These are phyloP conservation scores for Fusarium gaditjirri DNA, from an alignment of 2,329 filamentous ascomycete genomes.

Conservation along the genomic window DNA sequence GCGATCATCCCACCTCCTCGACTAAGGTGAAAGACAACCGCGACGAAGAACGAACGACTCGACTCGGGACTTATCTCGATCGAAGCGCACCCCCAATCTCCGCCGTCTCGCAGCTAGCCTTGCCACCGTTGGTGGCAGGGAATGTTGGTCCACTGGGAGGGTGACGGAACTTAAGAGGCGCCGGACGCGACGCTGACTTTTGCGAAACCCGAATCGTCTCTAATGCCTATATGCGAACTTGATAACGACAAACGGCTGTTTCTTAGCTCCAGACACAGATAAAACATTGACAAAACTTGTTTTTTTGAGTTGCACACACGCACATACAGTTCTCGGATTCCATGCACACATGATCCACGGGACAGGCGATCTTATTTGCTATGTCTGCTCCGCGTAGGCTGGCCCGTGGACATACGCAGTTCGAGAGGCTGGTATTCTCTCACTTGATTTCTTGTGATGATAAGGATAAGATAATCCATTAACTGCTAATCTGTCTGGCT, in stretches of 20 bases:
- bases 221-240: conserved; percentile 54
- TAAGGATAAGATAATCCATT: conserved; percentile 30
- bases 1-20: conserved; percentile 50
- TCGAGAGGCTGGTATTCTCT: conserved; percentile 31
- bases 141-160: conserved; percentile 46
- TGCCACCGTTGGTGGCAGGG: conserved; percentile 43
- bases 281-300: conserved; percentile 50
- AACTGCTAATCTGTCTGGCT: conserved; percentile 31
- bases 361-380: conserved; percentile 30
- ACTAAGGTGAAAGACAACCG: conserved; percentile 40
- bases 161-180: conserved; percentile 43
- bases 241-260: conserved; percentile 56
- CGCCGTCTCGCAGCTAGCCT: conserved; percentile 47
- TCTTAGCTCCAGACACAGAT: conserved; percentile 56
- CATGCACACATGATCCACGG: conserved; percentile 37
- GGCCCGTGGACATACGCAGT: conserved; percentile 35
- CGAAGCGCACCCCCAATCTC: conserved; percentile 40
- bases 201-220: conserved; percentile 49
- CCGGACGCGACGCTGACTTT: conserved; percentile 44
- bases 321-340: conserved; percentile 32
- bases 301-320: conserved; percentile 43
- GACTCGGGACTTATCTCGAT: conserved; percentile 38
- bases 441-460: conserved; percentile 34
- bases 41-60: conserved; percentile 40
- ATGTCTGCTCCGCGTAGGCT: conserved; percentile 39